Conservation (phyloP, 2,329 filamentous ascomycete genomes). For the Hymenoscyphus linearis region DNA sequence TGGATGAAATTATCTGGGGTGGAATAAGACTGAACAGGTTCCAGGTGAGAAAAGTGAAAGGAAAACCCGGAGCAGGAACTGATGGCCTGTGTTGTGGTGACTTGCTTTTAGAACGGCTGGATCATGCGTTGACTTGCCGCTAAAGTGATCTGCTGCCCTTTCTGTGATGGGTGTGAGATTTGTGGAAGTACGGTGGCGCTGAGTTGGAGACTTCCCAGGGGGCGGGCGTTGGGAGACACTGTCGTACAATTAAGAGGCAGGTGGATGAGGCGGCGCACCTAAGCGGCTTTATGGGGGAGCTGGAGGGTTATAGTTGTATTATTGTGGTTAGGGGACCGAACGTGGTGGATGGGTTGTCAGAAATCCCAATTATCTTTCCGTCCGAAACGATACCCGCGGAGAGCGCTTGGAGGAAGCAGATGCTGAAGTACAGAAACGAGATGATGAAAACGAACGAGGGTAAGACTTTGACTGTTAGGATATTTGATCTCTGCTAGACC, state of each 20-base stretch:
- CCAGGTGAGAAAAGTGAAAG: conserved; percentile 13
- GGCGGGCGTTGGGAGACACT: conserved; percentile 6
- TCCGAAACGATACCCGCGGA: conserved; percentile 20
- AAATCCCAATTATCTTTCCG: conserved; percentile 11
- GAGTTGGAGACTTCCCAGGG: not conserved
- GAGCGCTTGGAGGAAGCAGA: conserved; percentile 15
- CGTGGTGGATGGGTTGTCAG: conserved; percentile 1
- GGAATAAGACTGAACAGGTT: conserved; percentile 1
- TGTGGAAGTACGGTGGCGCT: conserved; percentile 11
- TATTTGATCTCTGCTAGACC: conserved; percentile 5
- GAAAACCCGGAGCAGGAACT: conserved; percentile 15
- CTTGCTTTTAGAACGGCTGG: conserved; percentile 12
- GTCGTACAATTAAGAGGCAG: conserved; percentile 9
- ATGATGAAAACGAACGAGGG: conserved; percentile 4
- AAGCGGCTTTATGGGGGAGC: conserved; percentile 11
- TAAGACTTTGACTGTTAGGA: not conserved
- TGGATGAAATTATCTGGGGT: conserved; percentile 13
- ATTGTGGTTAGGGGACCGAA: conserved; percentile 6
- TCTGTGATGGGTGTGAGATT: conserved; percentile 13
- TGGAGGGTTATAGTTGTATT: conserved; percentile 6
- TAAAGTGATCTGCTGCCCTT: conserved; percentile 21
- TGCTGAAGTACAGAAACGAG: conserved; percentile 11
- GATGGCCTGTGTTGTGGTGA: conserved; percentile 8
- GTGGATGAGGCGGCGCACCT: conserved; percentile 7
- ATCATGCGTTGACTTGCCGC: conserved; percentile 13